Conservation (phyloP, 345 rosid genomes). For the Aquilaria malaccensis region DNA sequence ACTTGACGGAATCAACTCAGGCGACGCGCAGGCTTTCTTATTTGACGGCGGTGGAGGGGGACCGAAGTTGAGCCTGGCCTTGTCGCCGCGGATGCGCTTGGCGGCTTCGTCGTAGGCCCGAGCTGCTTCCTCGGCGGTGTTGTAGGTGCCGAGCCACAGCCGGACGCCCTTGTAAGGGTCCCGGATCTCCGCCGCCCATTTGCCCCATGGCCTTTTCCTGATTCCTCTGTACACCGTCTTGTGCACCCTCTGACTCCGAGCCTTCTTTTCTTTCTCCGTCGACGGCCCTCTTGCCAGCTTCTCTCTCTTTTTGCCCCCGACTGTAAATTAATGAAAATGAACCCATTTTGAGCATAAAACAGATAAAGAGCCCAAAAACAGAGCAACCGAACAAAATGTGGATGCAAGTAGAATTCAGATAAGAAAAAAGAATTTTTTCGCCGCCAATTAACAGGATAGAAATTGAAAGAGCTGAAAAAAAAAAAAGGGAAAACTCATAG, state of each 20-base stretch:
- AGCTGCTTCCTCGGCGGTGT: slow-evolving; percentile 54
- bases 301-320: background rate
- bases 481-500: background rate
- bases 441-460: background rate
- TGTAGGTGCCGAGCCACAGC: slow-evolving; percentile 61
- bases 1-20: slow-evolving; percentile 26
- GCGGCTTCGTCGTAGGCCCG: slow-evolving; percentile 54
- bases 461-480: too few relatives aligned
- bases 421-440: too few relatives aligned
- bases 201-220: slow-evolving; percentile 61
- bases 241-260: background rate
- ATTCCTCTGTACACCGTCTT: slow-evolving; percentile 58
- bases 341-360: background rate
- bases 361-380: background rate
- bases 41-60: slow-evolving; percentile 23
- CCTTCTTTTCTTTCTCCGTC: slow-evolving; percentile 14
- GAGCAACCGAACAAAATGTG: background rate
- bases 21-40: slow-evolving; percentile 32
- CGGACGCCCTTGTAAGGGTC: slow-evolving; percentile 48
- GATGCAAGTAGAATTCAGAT: too few relatives aligned
- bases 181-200: slow-evolving; percentile 62
- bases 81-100: slow-evolving; percentile 53
- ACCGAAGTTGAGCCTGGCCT: slow-evolving; percentile 57
- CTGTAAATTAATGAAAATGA: background rate
- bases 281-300: background rate